These are phyloP conservation scores for Fusarium sp. DNA, from an alignment of 2,329 filamentous ascomycete genomes.

Conservation along the genomic window DNA sequence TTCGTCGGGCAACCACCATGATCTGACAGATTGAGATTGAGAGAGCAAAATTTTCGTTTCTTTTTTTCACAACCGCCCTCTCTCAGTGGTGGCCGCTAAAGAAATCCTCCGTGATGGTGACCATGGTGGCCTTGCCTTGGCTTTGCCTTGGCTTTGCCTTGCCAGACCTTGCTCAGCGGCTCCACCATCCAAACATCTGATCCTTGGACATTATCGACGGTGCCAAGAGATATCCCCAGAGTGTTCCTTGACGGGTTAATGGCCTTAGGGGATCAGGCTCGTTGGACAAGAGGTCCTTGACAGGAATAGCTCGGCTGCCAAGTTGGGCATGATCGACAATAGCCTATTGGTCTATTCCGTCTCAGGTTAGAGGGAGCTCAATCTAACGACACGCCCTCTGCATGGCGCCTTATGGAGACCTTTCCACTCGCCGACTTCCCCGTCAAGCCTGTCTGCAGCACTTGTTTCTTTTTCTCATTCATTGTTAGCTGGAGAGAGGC, in stretches of 20 bases:
- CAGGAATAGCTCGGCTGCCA: slow-evolving; percentile 35
- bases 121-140: background rate
- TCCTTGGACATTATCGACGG: slow-evolving; percentile 29
- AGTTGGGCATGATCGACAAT: slow-evolving; percentile 43
- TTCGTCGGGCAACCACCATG: slow-evolving; percentile 34
- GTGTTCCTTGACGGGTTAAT: slow-evolving; percentile 14
- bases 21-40: slow-evolving; percentile 41
- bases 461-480: slow-evolving; percentile 18
- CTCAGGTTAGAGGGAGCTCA: slow-evolving; percentile 16
- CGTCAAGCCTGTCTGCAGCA: slow-evolving; percentile 13
- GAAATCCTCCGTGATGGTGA: slow-evolving; percentile 27
- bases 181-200: slow-evolving; percentile 28
- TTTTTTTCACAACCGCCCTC: slow-evolving; percentile 20
- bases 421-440: slow-evolving; percentile 15
- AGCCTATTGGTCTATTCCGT: slow-evolving; percentile 25
- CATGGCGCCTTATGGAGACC: slow-evolving; percentile 6
- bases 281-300: slow-evolving; percentile 27
- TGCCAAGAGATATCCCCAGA: slow-evolving; percentile 48
- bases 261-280: slow-evolving; percentile 29
- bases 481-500: slow-evolving; percentile 9
- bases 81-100: slow-evolving; percentile 9
- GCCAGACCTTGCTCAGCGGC: slow-evolving; percentile 16
- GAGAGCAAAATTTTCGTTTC: slow-evolving; percentile 24
- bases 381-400: slow-evolving; percentile 36
- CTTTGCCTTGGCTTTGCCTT: background rate